Percentiles rank a stretch among this genome's conserved stretches.
Conservation (phyloP, 2,329 filamentous ascomycete genomes). For the Sporothrix curviconia region DNA sequence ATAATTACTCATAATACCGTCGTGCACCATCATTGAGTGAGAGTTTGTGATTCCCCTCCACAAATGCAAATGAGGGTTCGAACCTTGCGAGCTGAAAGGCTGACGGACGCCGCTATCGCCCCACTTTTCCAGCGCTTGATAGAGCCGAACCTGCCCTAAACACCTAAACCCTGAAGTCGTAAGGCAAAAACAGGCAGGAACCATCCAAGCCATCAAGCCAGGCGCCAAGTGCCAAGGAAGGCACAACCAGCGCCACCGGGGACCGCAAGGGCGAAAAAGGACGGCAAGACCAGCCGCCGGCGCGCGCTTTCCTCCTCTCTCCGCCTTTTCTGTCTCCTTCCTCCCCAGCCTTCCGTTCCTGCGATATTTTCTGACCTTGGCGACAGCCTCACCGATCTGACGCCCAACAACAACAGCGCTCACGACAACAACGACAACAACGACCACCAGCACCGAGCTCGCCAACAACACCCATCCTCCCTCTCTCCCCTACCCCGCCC, state of each 20-base stretch:
- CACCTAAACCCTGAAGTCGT: too few relatives aligned
- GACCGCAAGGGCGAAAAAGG: neutral
- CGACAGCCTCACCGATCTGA: neutral
- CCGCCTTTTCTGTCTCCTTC: neutral
- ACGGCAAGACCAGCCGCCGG: neutral
- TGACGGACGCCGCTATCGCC: neutral
- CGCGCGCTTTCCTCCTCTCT: neutral
- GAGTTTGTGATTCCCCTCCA: too few relatives aligned
- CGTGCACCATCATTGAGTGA: too few relatives aligned
- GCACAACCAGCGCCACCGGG: neutral
- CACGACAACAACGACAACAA: neutral
- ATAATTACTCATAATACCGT: too few relatives aligned
- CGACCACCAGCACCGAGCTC: neutral
- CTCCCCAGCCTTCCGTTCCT: too few relatives aligned
- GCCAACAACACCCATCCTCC: neutral
- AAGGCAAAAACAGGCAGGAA: too few relatives aligned
- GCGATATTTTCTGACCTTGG: too few relatives aligned
- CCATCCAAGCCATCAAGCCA: neutral
- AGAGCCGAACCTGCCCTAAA: neutral
- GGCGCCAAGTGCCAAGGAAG: constrained; percentile 1
- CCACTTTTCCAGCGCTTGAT: too few relatives aligned
- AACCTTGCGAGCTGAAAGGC: neutral
- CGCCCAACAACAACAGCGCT: neutral
- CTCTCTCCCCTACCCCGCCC: neutral
- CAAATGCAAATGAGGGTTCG: neutral